A percentile compares a stretch with the other conserved stretches of the same genome.
Evolutionary conservation across 2,329 filamentous ascomycete genomes (phyloP).

Genomic region (Aureobasidium pullulans): DNA sequence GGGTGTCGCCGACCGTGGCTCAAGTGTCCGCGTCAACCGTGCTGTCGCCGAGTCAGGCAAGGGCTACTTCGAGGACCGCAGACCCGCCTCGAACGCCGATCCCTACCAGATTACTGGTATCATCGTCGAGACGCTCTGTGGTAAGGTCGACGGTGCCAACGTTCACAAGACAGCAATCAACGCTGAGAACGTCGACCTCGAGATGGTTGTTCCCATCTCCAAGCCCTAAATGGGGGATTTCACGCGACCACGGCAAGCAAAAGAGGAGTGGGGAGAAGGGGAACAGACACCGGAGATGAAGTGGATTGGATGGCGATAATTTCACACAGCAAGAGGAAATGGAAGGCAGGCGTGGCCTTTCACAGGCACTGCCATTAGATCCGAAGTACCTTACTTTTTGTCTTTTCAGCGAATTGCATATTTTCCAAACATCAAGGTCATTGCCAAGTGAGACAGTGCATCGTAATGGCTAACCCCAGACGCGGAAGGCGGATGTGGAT

Average conservation of each 20-base stretch:
- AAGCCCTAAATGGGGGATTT: slow-evolving; percentile 24
- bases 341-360: background rate
- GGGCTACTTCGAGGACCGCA: slow-evolving; percentile 77
- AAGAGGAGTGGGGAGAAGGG: background rate
- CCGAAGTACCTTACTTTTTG: background rate
- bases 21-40: slow-evolving; percentile 86
- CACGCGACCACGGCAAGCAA: slow-evolving; percentile 10
- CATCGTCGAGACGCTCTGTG: slow-evolving; percentile 62
- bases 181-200: slow-evolving; percentile 28
- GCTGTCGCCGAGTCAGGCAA: slow-evolving; percentile 78
- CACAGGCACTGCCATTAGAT: background rate
- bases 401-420: slow-evolving; percentile 7
- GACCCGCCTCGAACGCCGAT: slow-evolving; percentile 72
- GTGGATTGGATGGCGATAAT: background rate
- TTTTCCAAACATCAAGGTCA: slow-evolving; percentile 5
- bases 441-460: slow-evolving; percentile 1
- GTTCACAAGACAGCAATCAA: slow-evolving; percentile 34
- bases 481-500: background rate
- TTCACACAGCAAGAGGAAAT: background rate
- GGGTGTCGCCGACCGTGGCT: slow-evolving; percentile 92
- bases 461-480: background rate
- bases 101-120: slow-evolving; percentile 80
- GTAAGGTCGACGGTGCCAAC: slow-evolving; percentile 43
- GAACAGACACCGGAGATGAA: background rate
- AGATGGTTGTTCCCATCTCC: slow-evolving; percentile 26